Percentiles rank a stretch among this genome's conserved stretches.
Evolutionary conservation across 2,329 filamentous ascomycete genomes (phyloP).

Genomic region (Cadophora gregata): DNA sequence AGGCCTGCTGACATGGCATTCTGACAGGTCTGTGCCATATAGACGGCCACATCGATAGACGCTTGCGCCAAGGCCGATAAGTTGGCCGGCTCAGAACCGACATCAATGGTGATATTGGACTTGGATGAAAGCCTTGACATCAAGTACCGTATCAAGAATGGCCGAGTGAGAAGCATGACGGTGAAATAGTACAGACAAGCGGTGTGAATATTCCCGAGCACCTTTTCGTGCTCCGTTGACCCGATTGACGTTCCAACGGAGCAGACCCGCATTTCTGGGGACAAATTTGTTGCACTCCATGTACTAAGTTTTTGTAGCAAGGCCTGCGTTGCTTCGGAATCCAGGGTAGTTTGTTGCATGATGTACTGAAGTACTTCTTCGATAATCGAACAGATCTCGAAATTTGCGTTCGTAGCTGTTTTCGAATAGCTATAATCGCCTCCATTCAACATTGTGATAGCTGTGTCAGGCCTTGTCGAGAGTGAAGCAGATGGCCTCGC

Average conservation of each 20-base stretch:
- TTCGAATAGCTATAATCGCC: neutral
- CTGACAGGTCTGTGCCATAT: conserved; percentile 16
- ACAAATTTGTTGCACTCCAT: conserved; percentile 1
- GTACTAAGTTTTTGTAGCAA: conserved; percentile 3
- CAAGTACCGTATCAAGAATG: conserved; percentile 26
- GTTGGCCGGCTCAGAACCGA: neutral
- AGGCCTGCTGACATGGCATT: conserved; percentile 13
- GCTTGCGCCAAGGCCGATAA: conserved; percentile 6
- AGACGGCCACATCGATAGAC: conserved; percentile 15
- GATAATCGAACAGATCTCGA: conserved; percentile 16
- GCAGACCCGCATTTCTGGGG: conserved; percentile 1
- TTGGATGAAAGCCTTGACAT: conserved; percentile 5
- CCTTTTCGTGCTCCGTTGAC: conserved; percentile 10
- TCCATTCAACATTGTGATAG: neutral
- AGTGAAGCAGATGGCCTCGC: conserved; percentile 19
- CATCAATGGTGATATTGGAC: neutral
- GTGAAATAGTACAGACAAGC: conserved; percentile 32
- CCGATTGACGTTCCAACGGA: conserved; percentile 5
- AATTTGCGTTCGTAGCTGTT: conserved; percentile 5
- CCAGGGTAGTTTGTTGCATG: neutral
- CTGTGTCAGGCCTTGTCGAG: neutral
- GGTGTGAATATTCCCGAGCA: conserved; percentile 29
- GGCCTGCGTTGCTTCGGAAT: neutral
- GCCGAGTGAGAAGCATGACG: conserved; percentile 30
- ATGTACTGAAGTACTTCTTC: conserved; percentile 15